phyloP scores from a whole-genome alignment of 129 eudicot species.

The Saposhnikovia divaricata region DNA sequence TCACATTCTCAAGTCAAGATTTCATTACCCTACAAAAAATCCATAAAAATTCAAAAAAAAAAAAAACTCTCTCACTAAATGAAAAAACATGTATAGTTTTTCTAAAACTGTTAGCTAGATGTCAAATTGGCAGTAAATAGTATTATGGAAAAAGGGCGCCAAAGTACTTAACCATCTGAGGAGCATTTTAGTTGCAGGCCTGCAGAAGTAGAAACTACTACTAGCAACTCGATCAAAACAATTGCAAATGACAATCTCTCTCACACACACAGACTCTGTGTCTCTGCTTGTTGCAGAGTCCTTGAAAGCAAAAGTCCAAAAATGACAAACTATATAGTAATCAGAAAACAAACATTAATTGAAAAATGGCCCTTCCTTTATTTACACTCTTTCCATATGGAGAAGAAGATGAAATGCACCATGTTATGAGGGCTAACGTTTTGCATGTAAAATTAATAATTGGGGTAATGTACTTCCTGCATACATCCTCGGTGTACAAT shows the following conservation, averaged over 20 bases:
- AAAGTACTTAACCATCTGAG: background rate
- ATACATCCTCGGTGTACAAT: slow-evolving; percentile 1
- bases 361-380: background rate
- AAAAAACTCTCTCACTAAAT: no score
- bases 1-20: no score
- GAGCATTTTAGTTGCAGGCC: background rate
- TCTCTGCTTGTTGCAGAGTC: background rate
- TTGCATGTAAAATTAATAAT: background rate
- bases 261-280: background rate
- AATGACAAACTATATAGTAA: slow-evolving; percentile 1
- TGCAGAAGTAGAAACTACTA: background rate
- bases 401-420: background rate
- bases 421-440: background rate
- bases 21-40: no score
- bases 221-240: slow-evolving; percentile 2
- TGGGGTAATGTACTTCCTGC: background rate
- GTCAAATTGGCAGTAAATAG: background rate
- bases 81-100: no score
- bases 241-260: background rate
- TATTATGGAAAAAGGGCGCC: background rate
- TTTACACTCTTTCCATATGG: background rate
- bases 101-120: background rate
- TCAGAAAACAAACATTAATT: slow-evolving; percentile 3
- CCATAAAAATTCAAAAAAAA: no score
- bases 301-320: background rate